Conservation (phyloP, 805 yeast species). For the Wickerhamomyces chaumierensis region DNA sequence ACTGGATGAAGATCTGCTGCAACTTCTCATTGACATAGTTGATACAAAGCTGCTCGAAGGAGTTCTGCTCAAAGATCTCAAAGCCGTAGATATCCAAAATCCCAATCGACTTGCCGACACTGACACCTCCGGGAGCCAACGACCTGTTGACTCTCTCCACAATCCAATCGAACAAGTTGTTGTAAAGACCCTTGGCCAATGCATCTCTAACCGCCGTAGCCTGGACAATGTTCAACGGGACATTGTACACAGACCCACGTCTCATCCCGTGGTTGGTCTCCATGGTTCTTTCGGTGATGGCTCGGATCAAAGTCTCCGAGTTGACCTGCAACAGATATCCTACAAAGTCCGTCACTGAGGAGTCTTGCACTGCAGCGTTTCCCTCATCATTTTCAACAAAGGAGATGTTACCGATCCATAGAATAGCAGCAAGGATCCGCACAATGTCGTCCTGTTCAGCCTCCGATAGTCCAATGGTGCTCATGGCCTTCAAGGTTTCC, state of each 20-base stretch:
- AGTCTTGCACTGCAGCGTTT: constrained; percentile 70
- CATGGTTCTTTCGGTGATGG: constrained; percentile 71
- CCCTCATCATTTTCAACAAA: constrained; percentile 84
- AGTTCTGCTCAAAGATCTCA: constrained; percentile 90
- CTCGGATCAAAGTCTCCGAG: constrained; percentile 48
- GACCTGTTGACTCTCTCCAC: constrained; percentile 84
- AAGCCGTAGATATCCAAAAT: constrained; percentile 93
- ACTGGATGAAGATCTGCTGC: constrained; percentile 92
- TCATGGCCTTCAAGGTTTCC: constrained; percentile 82
- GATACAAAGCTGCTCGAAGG: constrained; percentile 91
- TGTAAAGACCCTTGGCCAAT: constrained; percentile 87
- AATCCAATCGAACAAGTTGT: constrained; percentile 91
- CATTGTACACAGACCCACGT: constrained; percentile 89
- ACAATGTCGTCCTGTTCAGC: constrained; percentile 86
- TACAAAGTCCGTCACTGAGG: constrained; percentile 87
- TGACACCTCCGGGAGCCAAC: constrained; percentile 37
- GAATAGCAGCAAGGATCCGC: constrained; percentile 67
- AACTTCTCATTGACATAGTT: constrained; percentile 92
- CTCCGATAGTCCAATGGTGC: constrained; percentile 69
- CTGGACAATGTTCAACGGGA: constrained; percentile 83
- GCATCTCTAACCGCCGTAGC: constrained; percentile 95
- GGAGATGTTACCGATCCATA: constrained; percentile 92
- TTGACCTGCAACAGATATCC: constrained; percentile 84
- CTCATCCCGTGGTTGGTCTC: constrained; percentile 85
- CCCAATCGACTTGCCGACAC: constrained; percentile 66